Evolutionary conservation across 768 basidiomycete species (phyloP).

Genomic region (Termitomyces sp.): DNA sequence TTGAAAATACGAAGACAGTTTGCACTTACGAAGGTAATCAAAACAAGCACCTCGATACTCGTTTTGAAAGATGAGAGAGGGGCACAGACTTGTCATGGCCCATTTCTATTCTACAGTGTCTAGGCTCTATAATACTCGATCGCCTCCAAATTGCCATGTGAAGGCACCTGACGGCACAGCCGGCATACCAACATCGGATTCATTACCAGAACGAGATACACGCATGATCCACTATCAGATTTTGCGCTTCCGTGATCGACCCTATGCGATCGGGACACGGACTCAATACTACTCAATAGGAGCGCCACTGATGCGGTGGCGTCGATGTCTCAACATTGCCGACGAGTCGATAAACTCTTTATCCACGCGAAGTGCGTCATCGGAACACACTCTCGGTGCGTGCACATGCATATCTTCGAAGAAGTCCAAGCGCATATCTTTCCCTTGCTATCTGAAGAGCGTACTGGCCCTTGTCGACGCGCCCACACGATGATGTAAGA

Average conservation of each 20-base stretch:
- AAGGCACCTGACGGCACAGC: not conserved
- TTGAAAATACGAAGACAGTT: not conserved
- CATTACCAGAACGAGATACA: not conserved
- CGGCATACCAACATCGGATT: not conserved
- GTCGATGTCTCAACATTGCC: conserved; percentile 9
- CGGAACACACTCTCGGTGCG: no score
- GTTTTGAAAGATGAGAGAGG: not conserved
- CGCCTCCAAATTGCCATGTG: not conserved
- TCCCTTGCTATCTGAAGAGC: no score
- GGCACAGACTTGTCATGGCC: not conserved
- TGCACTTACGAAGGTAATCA: not conserved
- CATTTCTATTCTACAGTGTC: not conserved
- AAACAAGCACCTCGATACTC: not conserved
- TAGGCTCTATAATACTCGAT: conserved; percentile 1
- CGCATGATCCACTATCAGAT: not conserved
- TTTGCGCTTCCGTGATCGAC: not conserved
- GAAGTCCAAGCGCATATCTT: not conserved
- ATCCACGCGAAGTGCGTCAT: not conserved
- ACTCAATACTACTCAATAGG: conserved; percentile 4
- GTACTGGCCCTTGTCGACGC: not conserved
- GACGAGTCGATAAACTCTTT: not conserved
- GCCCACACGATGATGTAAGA: not conserved
- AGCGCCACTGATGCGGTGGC: conserved; percentile 11
- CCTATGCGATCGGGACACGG: not conserved
- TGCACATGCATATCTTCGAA: not conserved